Base-by-base conservation (phyloP, 2,329 filamentous ascomycete genomes). In the Daldinia sp. region DNA sequence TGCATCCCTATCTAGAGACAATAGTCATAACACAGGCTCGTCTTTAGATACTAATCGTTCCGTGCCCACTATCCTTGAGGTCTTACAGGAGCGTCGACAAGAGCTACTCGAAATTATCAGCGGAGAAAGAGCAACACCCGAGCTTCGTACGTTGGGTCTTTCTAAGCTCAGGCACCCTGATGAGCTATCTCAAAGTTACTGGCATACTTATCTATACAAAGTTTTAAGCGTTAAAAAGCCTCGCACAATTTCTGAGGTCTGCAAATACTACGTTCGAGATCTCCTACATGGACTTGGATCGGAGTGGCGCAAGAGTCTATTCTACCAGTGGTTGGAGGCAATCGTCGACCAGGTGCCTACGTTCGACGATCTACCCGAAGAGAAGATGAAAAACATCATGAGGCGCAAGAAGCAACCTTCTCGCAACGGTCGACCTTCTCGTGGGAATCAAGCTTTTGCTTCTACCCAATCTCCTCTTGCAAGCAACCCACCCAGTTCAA, bases 261-360 rank as follows among this genome's bases (percentile, higher is more conserved):
- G 82, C 1, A 75, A 78, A 10, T 84, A 82, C 62, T 81, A 82
- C 54, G 77, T 81, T 1, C 67, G 67, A 3, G 77, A 77, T 4
- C 73, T 86, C 32, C 63, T 63, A 50, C 50, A 55, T 23, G 49
- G 49, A 25, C 69, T 76, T 10, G 69, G 71, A 4, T 68, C 72
- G 1, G 72, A 73, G 29, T 77, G 75, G 75, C 70, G 70, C 23
- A 57, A 66, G 5, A 76, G 71, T 32, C 61, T 65, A 21, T 68
- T 77, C 15, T 77, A 75, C 52, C 54, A 67, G 19, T 74, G 72
- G 71, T 61, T 70, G 3, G 63, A 73, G 39, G 68, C 71, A n/a
- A 70, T 75, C 19, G 66, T 64, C n/a, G 69, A 68, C n/a, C 68
- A 64, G 1, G 68, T 67, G 9, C 71, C 72, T 4, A 68, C 52